These are phyloP conservation scores for Alloteropsis semialata DNA, from an alignment of 176 grass and related monocot genomes.

Conservation along the genomic window DNA sequence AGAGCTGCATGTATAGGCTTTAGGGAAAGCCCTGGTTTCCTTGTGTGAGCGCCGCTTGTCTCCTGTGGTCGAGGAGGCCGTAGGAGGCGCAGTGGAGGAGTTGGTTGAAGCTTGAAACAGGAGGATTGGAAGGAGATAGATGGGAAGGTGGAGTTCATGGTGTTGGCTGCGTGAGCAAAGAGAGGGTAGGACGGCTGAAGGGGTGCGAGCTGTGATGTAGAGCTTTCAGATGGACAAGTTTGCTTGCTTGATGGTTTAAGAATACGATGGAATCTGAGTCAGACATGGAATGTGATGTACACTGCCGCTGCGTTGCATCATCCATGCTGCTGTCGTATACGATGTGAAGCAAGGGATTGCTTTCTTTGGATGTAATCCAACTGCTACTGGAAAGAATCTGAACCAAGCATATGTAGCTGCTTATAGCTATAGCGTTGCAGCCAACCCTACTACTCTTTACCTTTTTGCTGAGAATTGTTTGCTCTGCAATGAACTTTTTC, in stretches of 20 bases:
- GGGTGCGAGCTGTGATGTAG: background rate
- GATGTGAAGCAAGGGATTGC: constrained; percentile 24
- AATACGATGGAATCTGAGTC: background rate
- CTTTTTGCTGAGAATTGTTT: background rate
- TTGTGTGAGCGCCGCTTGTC: background rate
- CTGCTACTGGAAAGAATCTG: background rate
- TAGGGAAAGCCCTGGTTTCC: background rate
- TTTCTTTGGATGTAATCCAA: background rate
- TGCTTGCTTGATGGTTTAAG: constrained; percentile 48
- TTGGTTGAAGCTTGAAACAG: constrained; percentile 2
- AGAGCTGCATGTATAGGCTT: constrained; percentile 25
- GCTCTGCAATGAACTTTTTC: background rate
- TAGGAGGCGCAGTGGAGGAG: background rate
- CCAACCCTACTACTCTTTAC: too few species aligned
- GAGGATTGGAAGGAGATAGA: constrained; percentile 13
- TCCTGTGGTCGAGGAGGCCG: background rate
- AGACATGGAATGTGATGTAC: background rate
- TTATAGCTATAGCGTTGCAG: background rate
- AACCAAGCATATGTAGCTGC: background rate
- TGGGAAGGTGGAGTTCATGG: constrained; percentile 42
- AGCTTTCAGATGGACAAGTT: background rate
- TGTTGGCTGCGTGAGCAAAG: constrained; percentile 8
- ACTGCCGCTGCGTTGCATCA: background rate
- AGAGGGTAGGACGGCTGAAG: background rate
- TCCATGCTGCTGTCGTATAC: background rate